phyloP scores from a whole-genome alignment of 768 basidiomycete genomes.

The Termitomyces sp. region DNA sequence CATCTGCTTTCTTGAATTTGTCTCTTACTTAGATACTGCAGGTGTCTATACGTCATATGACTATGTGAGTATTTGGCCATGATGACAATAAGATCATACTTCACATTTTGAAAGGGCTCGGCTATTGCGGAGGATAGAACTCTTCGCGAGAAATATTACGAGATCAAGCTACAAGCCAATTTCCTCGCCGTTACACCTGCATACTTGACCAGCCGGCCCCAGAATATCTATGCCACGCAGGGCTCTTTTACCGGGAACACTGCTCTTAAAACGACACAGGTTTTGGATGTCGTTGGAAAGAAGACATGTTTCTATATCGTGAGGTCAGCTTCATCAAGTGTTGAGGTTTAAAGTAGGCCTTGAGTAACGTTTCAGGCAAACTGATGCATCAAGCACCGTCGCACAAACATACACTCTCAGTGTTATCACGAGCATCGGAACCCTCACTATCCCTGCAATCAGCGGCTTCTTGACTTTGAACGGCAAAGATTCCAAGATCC shows the following conservation, averaged over 20 bases:
- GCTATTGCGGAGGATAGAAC: constrained; percentile 49
- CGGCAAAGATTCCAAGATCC: constrained; percentile 50
- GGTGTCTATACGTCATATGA: constrained; percentile 42
- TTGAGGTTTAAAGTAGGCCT: neutral
- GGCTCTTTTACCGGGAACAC: constrained; percentile 43
- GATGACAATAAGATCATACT: neutral
- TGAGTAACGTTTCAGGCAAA: constrained; percentile 23
- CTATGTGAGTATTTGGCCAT: constrained; percentile 24
- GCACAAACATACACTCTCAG: constrained; percentile 37
- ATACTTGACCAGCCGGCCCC: constrained; percentile 41
- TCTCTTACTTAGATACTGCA: constrained; percentile 5
- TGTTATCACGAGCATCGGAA: constrained; percentile 40
- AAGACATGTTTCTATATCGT: constrained; percentile 44
- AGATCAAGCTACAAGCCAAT: constrained; percentile 46
- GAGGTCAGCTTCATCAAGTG: constrained; percentile 19
- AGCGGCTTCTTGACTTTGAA: constrained; percentile 38
- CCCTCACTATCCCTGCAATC: constrained; percentile 35
- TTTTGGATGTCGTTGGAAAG: constrained; percentile 42
- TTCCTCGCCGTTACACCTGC: constrained; percentile 47
- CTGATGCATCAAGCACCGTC: constrained; percentile 32
- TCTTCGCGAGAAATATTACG: constrained; percentile 49
- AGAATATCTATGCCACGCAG: constrained; percentile 33
- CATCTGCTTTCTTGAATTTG: neutral
- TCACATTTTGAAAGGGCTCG: constrained; percentile 29
- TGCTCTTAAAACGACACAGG: constrained; percentile 45